These are phyloP conservation scores for Claviceps humidiphila DNA, from an alignment of 2,329 filamentous ascomycete species.

Conservation along the genomic window DNA sequence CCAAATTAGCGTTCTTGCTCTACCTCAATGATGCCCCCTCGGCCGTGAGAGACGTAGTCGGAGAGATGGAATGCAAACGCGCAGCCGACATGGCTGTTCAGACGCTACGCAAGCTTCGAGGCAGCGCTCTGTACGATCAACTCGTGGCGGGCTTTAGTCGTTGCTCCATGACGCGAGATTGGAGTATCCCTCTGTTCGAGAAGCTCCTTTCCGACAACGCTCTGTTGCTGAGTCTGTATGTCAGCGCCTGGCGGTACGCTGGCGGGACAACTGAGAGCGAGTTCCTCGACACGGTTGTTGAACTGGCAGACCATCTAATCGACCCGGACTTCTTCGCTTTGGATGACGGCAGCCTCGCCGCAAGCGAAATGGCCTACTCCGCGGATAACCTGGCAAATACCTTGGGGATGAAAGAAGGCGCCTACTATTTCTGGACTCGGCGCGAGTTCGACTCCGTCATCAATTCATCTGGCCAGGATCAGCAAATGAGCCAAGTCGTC, in stretches of 20 bases:
- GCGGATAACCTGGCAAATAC: slow-evolving; percentile 54
- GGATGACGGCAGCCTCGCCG: slow-evolving; percentile 62
- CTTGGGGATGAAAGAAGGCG: slow-evolving; percentile 74
- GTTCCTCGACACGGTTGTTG: slow-evolving; percentile 64
- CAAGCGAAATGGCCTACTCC: slow-evolving; percentile 85
- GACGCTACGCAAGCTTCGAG: slow-evolving; percentile 61
- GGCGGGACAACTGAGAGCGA: slow-evolving; percentile 45
- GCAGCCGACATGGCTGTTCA: slow-evolving; percentile 68
- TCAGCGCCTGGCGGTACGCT: slow-evolving; percentile 65
- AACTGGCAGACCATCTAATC: slow-evolving; percentile 79
- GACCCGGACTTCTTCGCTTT: slow-evolving; percentile 46
- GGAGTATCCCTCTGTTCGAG: slow-evolving; percentile 92
- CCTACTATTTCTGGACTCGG: slow-evolving; percentile 87
- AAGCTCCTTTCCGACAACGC: slow-evolving; percentile 94
- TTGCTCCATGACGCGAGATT: slow-evolving; percentile 83
- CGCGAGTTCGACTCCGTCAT: slow-evolving; percentile 74
- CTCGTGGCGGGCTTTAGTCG: slow-evolving; percentile 46
- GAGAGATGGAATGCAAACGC: slow-evolving; percentile 58
- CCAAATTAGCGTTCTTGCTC: slow-evolving; percentile 72
- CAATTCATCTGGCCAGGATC: slow-evolving; percentile 19
- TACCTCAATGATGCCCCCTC: slow-evolving; percentile 57
- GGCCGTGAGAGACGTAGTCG: slow-evolving; percentile 76
- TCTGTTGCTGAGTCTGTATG: slow-evolving; percentile 68
- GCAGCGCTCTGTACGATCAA: slow-evolving; percentile 42
- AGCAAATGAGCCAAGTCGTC: slow-evolving; percentile 55